These are phyloP conservation scores for Botrytis paeoniae DNA, from an alignment of 2,329 filamentous ascomycete genomes.

Conservation along the genomic window DNA sequence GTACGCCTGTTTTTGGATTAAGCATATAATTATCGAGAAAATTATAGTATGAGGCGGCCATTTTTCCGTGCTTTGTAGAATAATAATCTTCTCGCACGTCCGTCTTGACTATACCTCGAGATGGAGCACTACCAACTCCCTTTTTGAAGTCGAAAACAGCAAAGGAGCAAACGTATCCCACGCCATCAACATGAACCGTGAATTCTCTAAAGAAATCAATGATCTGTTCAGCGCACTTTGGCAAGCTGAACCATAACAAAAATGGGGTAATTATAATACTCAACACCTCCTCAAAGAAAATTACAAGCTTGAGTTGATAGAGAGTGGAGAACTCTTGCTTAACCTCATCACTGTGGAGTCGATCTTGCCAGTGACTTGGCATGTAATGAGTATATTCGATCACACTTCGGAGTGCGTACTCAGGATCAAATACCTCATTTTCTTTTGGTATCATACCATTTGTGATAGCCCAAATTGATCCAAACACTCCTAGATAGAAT, in stretches of 20 bases:
- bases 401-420: slow-evolving; percentile 82
- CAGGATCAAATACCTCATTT: slow-evolving; percentile 84
- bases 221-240: slow-evolving; percentile 85
- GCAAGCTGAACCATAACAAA: slow-evolving; percentile 80
- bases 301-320: slow-evolving; percentile 88
- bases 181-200: slow-evolving; percentile 91
- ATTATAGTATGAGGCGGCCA: slow-evolving; percentile 94
- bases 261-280: slow-evolving; percentile 91
- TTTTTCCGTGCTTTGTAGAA: slow-evolving; percentile 92
- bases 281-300: slow-evolving; percentile 88
- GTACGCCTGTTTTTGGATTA: slow-evolving; percentile 66
- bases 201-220: slow-evolving; percentile 98
- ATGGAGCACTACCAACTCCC: slow-evolving; percentile 56
- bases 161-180: slow-evolving; percentile 96
- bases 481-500: slow-evolving; percentile 84
- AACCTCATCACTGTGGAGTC: slow-evolving; percentile 91
- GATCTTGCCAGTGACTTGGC: slow-evolving; percentile 82
- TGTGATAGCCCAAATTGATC: slow-evolving; percentile 77
- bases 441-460: slow-evolving; percentile 85
- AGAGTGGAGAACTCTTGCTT: slow-evolving; percentile 85
- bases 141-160: slow-evolving; percentile 97
- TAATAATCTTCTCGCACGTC: slow-evolving; percentile 88
- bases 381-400: slow-evolving; percentile 92
- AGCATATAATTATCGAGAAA: slow-evolving; percentile 90
- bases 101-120: slow-evolving; percentile 37